A percentile compares a stretch with the other conserved stretches of the same genome.
Evolutionary conservation across 2,329 filamentous ascomycete genomes (phyloP).

Genomic region (Metarhizium guizhouense): DNA sequence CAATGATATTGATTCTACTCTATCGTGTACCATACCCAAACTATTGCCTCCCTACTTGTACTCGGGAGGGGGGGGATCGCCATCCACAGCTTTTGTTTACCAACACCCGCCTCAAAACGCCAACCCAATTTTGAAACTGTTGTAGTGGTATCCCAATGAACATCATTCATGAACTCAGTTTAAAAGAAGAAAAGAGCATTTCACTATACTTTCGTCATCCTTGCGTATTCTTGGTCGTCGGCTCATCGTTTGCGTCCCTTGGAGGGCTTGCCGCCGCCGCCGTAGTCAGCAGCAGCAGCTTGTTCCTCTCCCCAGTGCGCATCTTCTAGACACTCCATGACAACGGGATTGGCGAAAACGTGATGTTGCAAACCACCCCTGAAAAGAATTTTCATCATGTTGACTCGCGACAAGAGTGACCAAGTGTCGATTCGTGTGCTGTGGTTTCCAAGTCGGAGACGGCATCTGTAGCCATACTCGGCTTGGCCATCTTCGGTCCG

Average conservation of each 20-base stretch:
- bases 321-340: slow-evolving; percentile 28
- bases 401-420: slow-evolving; percentile 39
- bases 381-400: slow-evolving; percentile 38
- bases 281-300: slow-evolving; percentile 1
- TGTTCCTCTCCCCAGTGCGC: slow-evolving; percentile 22
- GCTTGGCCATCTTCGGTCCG: slow-evolving; percentile 32
- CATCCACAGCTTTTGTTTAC: background rate
- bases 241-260: slow-evolving; percentile 14
- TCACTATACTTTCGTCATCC: background rate
- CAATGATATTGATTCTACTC: background rate
- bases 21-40: slow-evolving; percentile 3
- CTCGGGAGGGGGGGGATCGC: background rate
- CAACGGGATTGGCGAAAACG: slow-evolving; percentile 28
- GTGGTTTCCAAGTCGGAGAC: slow-evolving; percentile 37
- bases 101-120: background rate
- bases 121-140: background rate
- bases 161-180: background rate
- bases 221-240: background rate
- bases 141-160: background rate
- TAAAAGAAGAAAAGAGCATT: background rate
- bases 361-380: slow-evolving; percentile 33
- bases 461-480: slow-evolving; percentile 45
- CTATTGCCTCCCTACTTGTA: background rate
- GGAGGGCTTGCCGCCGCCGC: slow-evolving; percentile 5
- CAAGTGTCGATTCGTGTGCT: slow-evolving; percentile 40